Conservation (phyloP, 2,329 filamentous ascomycete genomes). For the Huntiella abstrusa region DNA sequence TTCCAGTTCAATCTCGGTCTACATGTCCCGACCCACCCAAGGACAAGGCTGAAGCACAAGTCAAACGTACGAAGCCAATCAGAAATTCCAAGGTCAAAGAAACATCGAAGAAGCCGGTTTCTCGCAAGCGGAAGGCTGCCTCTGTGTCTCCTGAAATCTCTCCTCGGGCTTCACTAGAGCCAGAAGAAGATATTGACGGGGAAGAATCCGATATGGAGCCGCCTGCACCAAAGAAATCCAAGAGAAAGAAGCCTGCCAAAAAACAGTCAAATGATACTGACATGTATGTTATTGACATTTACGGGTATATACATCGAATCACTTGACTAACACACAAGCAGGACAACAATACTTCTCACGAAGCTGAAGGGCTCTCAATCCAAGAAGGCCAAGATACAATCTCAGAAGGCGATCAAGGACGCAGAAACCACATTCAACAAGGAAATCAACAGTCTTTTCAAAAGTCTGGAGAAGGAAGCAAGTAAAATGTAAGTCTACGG, state of each 20-base stretch:
- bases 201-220: too few species aligned
- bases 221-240: too few species aligned
- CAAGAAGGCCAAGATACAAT: conserved; percentile 2
- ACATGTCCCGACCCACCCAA: background rate
- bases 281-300: too few species aligned
- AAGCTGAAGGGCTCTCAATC: conserved; percentile 6
- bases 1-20: background rate
- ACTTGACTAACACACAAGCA: background rate
- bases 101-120: too few species aligned
- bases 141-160: too few species aligned
- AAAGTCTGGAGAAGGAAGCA: conserved; percentile 5
- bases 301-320: background rate
- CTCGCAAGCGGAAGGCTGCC: too few species aligned
- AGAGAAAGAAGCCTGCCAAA: too few species aligned
- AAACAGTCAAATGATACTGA: too few species aligned
- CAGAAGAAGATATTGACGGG: too few species aligned
- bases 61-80: background rate
- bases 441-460: conserved; percentile 4
- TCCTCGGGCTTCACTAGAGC: too few species aligned
- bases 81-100: too few species aligned
- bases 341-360: conserved; percentile 3
- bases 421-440: conserved; percentile 3
- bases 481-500: conserved; percentile 5
- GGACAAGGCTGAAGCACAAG: background rate
- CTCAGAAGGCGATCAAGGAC: background rate